Percentiles rank a stretch among this genome's conserved stretches.
These are phyloP conservation scores for Mucor sp. DNA, from an alignment of 371 early-diverging fungal species.

Conservation along the genomic window DNA sequence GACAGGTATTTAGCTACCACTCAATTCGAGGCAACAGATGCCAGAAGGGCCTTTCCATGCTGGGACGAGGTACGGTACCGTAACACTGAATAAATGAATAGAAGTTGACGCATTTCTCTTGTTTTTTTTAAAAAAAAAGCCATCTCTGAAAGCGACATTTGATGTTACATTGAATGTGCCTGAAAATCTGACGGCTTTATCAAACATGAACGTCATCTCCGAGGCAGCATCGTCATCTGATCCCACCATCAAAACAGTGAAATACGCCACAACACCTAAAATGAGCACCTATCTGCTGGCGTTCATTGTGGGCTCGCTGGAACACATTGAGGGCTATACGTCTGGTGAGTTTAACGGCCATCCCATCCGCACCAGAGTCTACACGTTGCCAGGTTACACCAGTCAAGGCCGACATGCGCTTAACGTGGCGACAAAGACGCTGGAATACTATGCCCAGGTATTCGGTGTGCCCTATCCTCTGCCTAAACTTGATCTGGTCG, in stretches of 20 bases:
- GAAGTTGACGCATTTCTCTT: background rate
- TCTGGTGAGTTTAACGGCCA: conserved; percentile 63
- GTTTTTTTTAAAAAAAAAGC: conserved; percentile 44
- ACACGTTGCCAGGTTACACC: conserved; percentile 68
- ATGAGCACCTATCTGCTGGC: conserved; percentile 96
- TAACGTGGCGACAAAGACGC: conserved; percentile 66
- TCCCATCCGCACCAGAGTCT: conserved; percentile 74
- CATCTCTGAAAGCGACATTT: conserved; percentile 90
- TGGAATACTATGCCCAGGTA: conserved; percentile 81
- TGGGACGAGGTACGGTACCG: conserved; percentile 70
- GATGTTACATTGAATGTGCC: conserved; percentile 76
- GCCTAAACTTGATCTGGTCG: conserved; percentile 87
- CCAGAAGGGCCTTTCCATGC: conserved; percentile 91
- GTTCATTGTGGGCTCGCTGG: conserved; percentile 88
- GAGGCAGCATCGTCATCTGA: conserved; percentile 24
- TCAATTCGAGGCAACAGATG: conserved; percentile 94
- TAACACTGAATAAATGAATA: background rate
- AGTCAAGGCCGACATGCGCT: conserved; percentile 82
- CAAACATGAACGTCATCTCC: conserved; percentile 80
- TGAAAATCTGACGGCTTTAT: conserved; percentile 70
- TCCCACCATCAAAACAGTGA: conserved; percentile 45
- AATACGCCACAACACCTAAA: conserved; percentile 80
- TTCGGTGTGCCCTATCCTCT: conserved; percentile 90
- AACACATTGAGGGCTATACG: conserved; percentile 81
- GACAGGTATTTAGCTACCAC: conserved; percentile 73